Conservation (phyloP, 2,329 filamentous ascomycete genomes). For the Ophiognomonia clavigignenti-juglandacearum region DNA sequence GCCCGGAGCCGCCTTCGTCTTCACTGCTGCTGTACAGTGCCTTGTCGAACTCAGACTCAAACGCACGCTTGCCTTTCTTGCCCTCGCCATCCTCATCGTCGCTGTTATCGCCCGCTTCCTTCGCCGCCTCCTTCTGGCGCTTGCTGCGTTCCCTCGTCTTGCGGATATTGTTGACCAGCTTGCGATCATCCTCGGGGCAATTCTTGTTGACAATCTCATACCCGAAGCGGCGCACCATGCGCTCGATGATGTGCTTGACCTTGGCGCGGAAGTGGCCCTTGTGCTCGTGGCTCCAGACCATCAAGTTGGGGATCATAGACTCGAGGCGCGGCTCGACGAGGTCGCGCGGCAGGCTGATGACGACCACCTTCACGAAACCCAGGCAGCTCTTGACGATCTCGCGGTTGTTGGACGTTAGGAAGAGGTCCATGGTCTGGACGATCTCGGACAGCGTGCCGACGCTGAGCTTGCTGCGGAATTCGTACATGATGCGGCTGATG, state of each 20-base stretch:
- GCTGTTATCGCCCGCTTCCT: constrained; percentile 50
- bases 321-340: constrained; percentile 74
- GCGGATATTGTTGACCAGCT: constrained; percentile 88
- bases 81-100: constrained; percentile 57
- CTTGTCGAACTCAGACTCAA: constrained; percentile 92
- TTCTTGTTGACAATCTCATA: constrained; percentile 73
- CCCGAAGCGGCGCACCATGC: constrained; percentile 88
- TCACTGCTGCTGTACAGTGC: constrained; percentile 77
- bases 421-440: constrained; percentile 92
- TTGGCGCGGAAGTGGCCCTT: constrained; percentile 96
- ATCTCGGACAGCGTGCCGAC: constrained; percentile 72
- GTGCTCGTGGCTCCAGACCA: constrained; percentile 97
- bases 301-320: constrained; percentile 79
- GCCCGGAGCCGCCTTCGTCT: constrained; percentile 54
- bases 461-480: constrained; percentile 71
- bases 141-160: constrained; percentile 91
- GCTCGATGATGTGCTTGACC: constrained; percentile 95
- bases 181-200: constrained; percentile 81
- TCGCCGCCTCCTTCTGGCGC: constrained; percentile 72
- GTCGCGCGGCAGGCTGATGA: constrained; percentile 76
- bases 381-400: constrained; percentile 94
- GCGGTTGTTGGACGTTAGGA: constrained; percentile 91
- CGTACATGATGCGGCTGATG: constrained; percentile 85
- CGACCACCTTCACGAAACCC: constrained; percentile 93
- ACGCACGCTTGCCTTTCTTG: constrained; percentile 49